A percentile compares a stretch with the other conserved stretches of the same genome.
Conservation (phyloP, 768 basidiomycete genomes). For the Psilocybe tampanensis region DNA sequence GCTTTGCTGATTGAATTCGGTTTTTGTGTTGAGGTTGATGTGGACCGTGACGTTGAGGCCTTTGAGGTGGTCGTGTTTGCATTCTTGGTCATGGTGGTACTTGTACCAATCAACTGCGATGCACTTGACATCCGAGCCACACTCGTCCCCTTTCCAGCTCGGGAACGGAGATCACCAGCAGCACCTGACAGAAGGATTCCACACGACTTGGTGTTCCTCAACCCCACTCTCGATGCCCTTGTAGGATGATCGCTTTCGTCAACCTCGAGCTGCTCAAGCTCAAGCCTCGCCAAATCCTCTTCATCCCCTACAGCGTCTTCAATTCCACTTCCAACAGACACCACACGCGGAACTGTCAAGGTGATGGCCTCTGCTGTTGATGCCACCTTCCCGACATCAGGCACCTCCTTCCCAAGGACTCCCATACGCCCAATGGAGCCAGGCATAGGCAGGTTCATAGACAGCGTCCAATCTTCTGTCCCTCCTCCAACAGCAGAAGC, state of each 20-base stretch:
- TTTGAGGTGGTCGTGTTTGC: too few relatives aligned
- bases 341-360: conserved; percentile 7
- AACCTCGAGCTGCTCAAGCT: conserved; percentile 21
- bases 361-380: not conserved
- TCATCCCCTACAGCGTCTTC: conserved; percentile 1
- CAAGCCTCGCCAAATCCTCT: conserved; percentile 20
- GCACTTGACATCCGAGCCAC: conserved; percentile 3
- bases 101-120: not conserved
- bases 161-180: conserved; percentile 9
- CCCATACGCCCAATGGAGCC: too few relatives aligned
- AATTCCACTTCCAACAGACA: conserved; percentile 6
- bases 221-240: not conserved
- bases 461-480: not conserved
- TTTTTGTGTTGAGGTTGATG: too few relatives aligned
- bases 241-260: conserved; percentile 12
- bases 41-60: too few relatives aligned
- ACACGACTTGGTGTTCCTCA: conserved; percentile 20
- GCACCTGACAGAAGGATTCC: conserved; percentile 14
- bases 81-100: too few relatives aligned
- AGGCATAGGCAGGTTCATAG: too few relatives aligned
- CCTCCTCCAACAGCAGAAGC: conserved; percentile 11
- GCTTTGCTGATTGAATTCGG: too few relatives aligned
- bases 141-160: conserved; percentile 6
- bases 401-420: too few relatives aligned
- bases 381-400: not conserved